Conservation (phyloP, 768 basidiomycete genomes). For the Collybiopsis confluens region DNA sequence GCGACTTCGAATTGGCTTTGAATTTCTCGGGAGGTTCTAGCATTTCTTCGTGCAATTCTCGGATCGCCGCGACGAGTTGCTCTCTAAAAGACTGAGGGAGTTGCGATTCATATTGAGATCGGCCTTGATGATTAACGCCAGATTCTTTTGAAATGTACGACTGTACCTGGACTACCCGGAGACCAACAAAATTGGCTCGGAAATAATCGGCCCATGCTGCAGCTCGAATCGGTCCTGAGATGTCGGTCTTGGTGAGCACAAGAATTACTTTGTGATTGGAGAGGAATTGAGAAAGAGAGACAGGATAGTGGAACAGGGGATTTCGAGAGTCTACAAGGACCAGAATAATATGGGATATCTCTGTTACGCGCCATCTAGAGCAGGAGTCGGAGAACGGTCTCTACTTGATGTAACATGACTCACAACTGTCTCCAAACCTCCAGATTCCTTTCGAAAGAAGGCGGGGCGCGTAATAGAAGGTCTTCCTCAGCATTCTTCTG, state of each 20-base stretch:
- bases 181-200: conserved; percentile 43
- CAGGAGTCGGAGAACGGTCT: conserved; percentile 10
- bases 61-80: conserved; percentile 61
- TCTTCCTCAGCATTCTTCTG: conserved; percentile 12
- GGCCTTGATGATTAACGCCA: conserved; percentile 40
- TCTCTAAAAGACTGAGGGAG: conserved; percentile 64
- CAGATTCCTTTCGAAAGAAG: conserved; percentile 84
- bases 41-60: conserved; percentile 61
- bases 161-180: conserved; percentile 71
- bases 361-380: conserved; percentile 85
- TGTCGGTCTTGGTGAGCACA: conserved; percentile 86
- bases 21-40: conserved; percentile 64
- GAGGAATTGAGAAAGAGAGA: conserved; percentile 70
- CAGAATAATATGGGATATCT: conserved; percentile 85
- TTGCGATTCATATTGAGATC: conserved; percentile 52
- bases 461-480: conserved; percentile 46
- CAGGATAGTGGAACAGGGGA: conserved; percentile 81
- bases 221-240: conserved; percentile 63
- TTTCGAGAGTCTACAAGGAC: conserved; percentile 88
- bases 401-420: conserved; percentile 23
- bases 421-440: conserved; percentile 95
- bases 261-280: conserved; percentile 54
- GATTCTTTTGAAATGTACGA: conserved; percentile 57
- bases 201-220: conserved; percentile 66
- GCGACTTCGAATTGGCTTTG: conserved; percentile 38